phyloP scores from a whole-genome alignment of 805 yeast genomes.

The Spathaspora gorwiae region DNA sequence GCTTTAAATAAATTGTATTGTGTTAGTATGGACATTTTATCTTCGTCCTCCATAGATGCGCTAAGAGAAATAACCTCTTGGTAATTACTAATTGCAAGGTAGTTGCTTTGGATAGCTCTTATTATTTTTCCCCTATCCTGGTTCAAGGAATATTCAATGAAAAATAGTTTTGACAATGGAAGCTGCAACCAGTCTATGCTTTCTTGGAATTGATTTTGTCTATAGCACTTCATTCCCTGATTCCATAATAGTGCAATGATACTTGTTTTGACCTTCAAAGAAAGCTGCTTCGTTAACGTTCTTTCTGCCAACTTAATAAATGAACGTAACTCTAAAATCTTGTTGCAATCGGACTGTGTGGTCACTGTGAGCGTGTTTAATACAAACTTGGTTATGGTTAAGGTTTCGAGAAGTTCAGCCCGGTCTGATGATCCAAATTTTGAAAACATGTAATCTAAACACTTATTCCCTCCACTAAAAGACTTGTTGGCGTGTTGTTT shows the following conservation, averaged over 20 bases:
- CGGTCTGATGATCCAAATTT: not conserved
- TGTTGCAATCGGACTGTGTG: not conserved
- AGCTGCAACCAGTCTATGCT: slow-evolving; percentile 1
- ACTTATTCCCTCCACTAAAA: slow-evolving; percentile 2
- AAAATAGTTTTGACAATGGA: slow-evolving; percentile 1
- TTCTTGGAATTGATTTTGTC: not conserved
- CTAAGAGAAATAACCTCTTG: not conserved
- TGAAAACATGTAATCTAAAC: slow-evolving; percentile 4
- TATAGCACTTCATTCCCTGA: slow-evolving; percentile 1
- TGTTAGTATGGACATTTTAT: not conserved
- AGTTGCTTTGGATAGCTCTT: slow-evolving; percentile 3
- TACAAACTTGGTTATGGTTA: not conserved
- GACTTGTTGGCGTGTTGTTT: not conserved
- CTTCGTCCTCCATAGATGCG: slow-evolving; percentile 2
- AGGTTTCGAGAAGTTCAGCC: not conserved
- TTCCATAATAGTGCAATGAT: slow-evolving; percentile 2
- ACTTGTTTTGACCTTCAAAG: not conserved
- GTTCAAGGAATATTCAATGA: not conserved
- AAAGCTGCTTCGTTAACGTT: not conserved
- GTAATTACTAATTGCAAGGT: not conserved
- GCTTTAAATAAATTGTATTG: slow-evolving; percentile 4
- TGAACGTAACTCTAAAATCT: not conserved
- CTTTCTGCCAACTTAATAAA: slow-evolving; percentile 2
- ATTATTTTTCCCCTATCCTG: slow-evolving; percentile 2
- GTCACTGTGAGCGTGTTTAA: not conserved